Percentiles rank a stretch among this genome's conserved stretches.
Conservation (phyloP, 441 rosid genomes). For the Populus hybrid region DNA sequence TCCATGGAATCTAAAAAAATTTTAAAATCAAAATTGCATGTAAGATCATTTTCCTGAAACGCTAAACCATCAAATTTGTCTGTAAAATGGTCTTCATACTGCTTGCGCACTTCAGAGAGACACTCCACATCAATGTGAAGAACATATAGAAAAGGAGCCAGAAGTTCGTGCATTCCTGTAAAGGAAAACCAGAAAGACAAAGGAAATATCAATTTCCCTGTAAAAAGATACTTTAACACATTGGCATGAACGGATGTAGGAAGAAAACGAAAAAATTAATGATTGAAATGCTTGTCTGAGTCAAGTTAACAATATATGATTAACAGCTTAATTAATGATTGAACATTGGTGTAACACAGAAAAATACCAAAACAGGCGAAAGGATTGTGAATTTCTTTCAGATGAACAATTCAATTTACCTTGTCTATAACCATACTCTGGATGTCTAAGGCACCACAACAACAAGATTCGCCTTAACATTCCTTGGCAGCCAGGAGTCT, state of each 20-base stretch:
- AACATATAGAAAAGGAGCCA: slow-evolving; percentile 89
- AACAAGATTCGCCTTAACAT: slow-evolving; percentile 81
- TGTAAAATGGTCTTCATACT: slow-evolving; percentile 74
- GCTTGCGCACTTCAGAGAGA: slow-evolving; percentile 77
- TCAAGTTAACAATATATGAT: neutral
- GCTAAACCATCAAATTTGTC: slow-evolving; percentile 85
- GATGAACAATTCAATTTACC: slow-evolving; percentile 35
- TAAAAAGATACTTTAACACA: neutral
- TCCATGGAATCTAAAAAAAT: slow-evolving; percentile 63
- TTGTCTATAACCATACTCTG: slow-evolving; percentile 87
- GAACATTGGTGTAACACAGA: neutral
- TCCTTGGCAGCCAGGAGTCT: slow-evolving; percentile 90
- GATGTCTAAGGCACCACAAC: slow-evolving; percentile 89
- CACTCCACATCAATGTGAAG: slow-evolving; percentile 81
- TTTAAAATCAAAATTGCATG: slow-evolving; percentile 76
- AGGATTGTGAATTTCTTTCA: neutral
- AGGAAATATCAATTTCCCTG: slow-evolving; percentile 3
- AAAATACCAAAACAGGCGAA: neutral
- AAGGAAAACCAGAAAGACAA: slow-evolving; percentile 17
- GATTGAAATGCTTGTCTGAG: neutral
- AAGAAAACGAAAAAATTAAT: neutral
- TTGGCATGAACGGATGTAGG: neutral
- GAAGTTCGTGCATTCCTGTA: slow-evolving; percentile 94
- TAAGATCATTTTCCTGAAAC: slow-evolving; percentile 61
- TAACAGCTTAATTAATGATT: neutral